Evolutionary conservation across 768 basidiomycete genomes (phyloP), one percentile per base, ranked within the genome.

Genomic region (Paxillus rubicundulus): DNA sequence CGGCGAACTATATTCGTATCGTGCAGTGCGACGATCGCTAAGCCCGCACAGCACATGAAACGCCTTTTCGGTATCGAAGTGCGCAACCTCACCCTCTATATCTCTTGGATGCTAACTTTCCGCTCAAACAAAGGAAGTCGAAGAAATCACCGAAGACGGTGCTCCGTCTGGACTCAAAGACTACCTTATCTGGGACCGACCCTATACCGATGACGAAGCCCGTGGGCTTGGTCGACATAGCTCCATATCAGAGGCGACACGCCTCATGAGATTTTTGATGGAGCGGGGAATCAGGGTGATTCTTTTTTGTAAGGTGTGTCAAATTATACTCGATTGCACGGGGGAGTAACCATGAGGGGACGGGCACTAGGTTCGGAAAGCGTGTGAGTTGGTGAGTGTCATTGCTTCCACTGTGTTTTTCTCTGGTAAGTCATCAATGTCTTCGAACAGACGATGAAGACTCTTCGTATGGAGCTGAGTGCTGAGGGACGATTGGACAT

Each of bases 1-100:
- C 68, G 69, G 44, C 72, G 70, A 0, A 63, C 78, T 3, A 78
- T 73, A 16, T 92, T 90, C 61, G 81, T 95, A 6, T 92, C 91
- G 12, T 95, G 92, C 63, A 92, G 89, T 55, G 92, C 92, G 33
- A 96, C 92, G 0, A 86, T 96, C 40, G 74, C 84, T 5, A 87
- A 90, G 54, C 90, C 92, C 6, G 68, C 71, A 34, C 69, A 78
- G 49, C 88, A 93, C 59, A 93, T 95, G 90, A 74, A 73, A 53
- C 79, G 76, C 33, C 78, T 96, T 40, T 89, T 91, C 59, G 87
- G 86, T 18, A 70, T 93, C 5, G 72, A 81, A 30, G 69, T 75
- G 10, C 47, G 66, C 18, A 33, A 10, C 49, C 10, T 14, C 33
- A 36, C 13, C 39, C 18, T 37, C 16, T 21, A 6, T 27, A 16